Evolutionary conservation across 768 basidiomycete genomes (phyloP).

Genomic region (Tulasnella calospora): DNA sequence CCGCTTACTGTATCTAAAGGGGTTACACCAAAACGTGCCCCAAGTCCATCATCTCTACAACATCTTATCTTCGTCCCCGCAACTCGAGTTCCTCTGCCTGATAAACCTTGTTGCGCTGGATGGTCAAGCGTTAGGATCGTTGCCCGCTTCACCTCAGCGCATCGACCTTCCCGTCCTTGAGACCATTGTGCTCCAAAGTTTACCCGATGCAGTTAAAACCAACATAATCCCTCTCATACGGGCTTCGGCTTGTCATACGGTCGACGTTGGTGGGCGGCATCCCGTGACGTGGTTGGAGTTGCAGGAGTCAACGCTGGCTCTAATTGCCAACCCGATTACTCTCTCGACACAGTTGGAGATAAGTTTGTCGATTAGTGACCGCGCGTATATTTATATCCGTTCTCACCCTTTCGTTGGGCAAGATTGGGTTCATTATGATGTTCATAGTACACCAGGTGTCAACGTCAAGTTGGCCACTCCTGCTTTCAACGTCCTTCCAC

Average conservation of each 20-base stretch:
- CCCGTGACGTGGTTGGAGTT: background rate
- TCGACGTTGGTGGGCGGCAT: background rate
- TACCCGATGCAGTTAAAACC: background rate
- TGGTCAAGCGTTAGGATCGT: background rate
- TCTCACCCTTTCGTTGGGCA: background rate
- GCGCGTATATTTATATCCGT: too few relatives aligned
- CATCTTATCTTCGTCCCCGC: background rate
- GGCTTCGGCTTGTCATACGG: background rate
- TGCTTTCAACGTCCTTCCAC: background rate
- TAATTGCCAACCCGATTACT: background rate
- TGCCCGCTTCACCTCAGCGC: background rate
- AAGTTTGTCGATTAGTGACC: background rate
- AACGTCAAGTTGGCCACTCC: background rate
- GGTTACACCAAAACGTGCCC: background rate
- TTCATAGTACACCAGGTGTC: background rate
- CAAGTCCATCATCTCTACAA: background rate
- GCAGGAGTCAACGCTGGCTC: background rate
- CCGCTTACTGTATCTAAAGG: background rate
- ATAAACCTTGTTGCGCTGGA: background rate
- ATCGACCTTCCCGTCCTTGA: background rate
- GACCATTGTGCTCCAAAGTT: background rate
- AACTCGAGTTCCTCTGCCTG: background rate
- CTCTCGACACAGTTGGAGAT: background rate
- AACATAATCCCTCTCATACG: background rate
- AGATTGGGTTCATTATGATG: background rate